Percentiles rank a stretch among this genome's conserved stretches.
phyloP scores from a whole-genome alignment of 2,329 filamentous ascomycete species.

The Verticillium nonalfalfae region DNA sequence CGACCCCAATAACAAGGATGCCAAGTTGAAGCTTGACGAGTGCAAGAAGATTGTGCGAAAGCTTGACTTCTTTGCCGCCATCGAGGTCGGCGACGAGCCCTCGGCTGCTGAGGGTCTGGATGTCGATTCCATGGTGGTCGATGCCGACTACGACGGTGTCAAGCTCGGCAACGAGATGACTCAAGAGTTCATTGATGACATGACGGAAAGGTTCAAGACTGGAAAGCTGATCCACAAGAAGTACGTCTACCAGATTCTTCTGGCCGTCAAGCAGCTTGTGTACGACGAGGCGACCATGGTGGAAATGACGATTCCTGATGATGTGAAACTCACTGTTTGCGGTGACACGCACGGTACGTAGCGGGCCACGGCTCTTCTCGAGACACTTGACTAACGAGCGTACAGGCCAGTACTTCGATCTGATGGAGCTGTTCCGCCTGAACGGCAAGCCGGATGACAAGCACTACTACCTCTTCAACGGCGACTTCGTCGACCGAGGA shows the following conservation, averaged over 20 bases:
- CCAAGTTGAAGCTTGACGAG: constrained; percentile 82
- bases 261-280: constrained; percentile 83
- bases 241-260: constrained; percentile 94
- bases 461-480: constrained; percentile 95
- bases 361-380: neutral
- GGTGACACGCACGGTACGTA: constrained; percentile 87
- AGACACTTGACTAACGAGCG: constrained; percentile 13
- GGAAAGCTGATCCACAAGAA: constrained; percentile 95
- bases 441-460: constrained; percentile 81
- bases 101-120: constrained; percentile 89
- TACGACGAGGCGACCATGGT: constrained; percentile 96
- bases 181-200: constrained; percentile 93
- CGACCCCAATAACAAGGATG: constrained; percentile 83
- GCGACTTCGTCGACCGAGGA: constrained; percentile 95
- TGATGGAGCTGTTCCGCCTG: constrained; percentile 90
- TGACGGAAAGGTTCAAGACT: constrained; percentile 91
- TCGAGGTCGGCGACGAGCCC: constrained; percentile 86
- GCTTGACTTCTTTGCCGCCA: constrained; percentile 88
- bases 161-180: constrained; percentile 80
- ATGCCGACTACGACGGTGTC: constrained; percentile 79
- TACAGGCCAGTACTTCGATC: constrained; percentile 92
- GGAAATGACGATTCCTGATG: constrained; percentile 75
- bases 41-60: constrained; percentile 94
- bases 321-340: constrained; percentile 81
- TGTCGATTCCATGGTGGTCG: constrained; percentile 76